These are phyloP conservation scores for Scheffersomyces stipitis DNA, from an alignment of 805 yeast species.

Conservation along the genomic window DNA sequence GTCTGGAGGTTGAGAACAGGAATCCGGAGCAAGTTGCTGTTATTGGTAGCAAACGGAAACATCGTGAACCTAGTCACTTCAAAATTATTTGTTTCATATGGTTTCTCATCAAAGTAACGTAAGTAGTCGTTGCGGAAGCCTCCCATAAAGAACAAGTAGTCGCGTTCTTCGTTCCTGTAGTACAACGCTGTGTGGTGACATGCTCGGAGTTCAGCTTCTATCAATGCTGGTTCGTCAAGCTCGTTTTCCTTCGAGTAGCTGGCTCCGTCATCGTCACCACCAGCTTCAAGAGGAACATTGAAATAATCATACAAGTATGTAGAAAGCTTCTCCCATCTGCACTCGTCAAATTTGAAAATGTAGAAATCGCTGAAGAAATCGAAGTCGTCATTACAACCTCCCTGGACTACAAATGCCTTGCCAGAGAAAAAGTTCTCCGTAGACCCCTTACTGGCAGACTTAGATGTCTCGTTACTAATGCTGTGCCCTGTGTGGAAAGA, in stretches of 20 bases:
- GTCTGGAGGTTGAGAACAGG: conserved; percentile 38
- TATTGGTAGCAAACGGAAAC: conserved; percentile 26
- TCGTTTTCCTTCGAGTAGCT: conserved; percentile 22
- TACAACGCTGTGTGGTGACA: conserved; percentile 41
- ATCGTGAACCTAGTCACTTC: conserved; percentile 34
- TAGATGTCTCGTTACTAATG: not conserved
- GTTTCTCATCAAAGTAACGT: conserved; percentile 27
- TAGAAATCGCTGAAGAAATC: conserved; percentile 34
- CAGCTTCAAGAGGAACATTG: conserved; percentile 22
- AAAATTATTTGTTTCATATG: conserved; percentile 31
- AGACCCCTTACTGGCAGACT: not conserved
- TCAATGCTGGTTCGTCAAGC: conserved; percentile 24
- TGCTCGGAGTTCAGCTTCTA: conserved; percentile 42
- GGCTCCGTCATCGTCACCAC: conserved; percentile 29
- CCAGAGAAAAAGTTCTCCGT: conserved; percentile 18
- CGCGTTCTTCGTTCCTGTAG: conserved; percentile 31
- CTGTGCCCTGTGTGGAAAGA: conserved; percentile 4
- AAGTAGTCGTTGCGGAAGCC: conserved; percentile 40
- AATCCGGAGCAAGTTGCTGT: conserved; percentile 30
- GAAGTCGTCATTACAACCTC: conserved; percentile 34
- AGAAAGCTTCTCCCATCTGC: conserved; percentile 31
- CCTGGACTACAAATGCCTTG: conserved; percentile 37
- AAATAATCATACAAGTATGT: conserved; percentile 39
- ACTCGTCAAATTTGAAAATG: conserved; percentile 31
- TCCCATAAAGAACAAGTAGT: conserved; percentile 38